phyloP scores from a whole-genome alignment of 441 rosid species.

The Adansonia grandidieri region DNA sequence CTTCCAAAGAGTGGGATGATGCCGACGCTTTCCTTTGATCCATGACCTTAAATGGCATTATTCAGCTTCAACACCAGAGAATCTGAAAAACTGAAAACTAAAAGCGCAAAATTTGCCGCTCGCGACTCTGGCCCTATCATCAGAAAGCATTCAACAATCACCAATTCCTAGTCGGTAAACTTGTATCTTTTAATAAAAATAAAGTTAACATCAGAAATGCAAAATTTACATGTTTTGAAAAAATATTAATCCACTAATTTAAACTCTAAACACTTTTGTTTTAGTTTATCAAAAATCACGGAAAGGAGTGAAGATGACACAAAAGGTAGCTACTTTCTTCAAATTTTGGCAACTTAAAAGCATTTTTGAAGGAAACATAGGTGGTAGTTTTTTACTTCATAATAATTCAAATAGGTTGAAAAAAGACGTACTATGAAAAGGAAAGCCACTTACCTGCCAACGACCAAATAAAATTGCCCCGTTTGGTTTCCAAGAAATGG shows the following conservation, averaged over 20 bases:
- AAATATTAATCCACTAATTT: background rate
- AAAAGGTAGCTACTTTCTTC: constrained; percentile 26
- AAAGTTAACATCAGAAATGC: background rate
- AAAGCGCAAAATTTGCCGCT: constrained; percentile 25
- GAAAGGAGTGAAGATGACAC: constrained; percentile 15
- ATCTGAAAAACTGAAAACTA: constrained; percentile 33
- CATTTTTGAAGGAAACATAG: constrained; percentile 16
- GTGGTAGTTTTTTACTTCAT: background rate
- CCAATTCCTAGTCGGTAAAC: constrained; percentile 23
- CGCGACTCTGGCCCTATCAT: constrained; percentile 30
- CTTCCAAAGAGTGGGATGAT: constrained; percentile 55
- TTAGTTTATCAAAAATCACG: background rate
- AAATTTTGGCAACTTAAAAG: constrained; percentile 21
- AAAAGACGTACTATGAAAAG: constrained; percentile 30
- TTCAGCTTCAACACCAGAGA: constrained; percentile 30
- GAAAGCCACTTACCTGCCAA: constrained; percentile 46
- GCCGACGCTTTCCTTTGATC: constrained; percentile 65
- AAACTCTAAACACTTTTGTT: background rate
- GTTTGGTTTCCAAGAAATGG: constrained; percentile 32
- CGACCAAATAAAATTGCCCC: constrained; percentile 35
- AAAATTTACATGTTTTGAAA: constrained; percentile 1
- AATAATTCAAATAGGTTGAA: constrained; percentile 18
- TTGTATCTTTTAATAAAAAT: background rate
- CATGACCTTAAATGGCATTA: constrained; percentile 69
- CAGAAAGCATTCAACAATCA: constrained; percentile 30